phyloP scores from a whole-genome alignment of 2,329 filamentous ascomycete genomes.

The Fusarium falciforme region DNA sequence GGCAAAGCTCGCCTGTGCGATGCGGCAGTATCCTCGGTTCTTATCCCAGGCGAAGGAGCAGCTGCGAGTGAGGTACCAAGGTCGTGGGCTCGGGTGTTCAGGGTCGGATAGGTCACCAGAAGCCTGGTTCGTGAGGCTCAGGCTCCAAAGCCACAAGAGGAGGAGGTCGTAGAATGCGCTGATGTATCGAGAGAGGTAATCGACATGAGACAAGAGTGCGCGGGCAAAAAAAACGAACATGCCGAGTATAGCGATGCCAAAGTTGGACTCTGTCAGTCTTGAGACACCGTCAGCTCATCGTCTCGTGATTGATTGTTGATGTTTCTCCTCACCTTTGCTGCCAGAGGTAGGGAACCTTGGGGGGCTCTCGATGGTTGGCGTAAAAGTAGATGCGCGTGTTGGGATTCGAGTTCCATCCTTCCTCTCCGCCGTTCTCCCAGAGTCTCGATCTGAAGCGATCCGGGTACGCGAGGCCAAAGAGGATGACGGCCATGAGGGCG shows the following conservation, averaged over 20 bases:
- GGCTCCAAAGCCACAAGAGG: constrained; percentile 43
- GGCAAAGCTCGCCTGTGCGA: constrained; percentile 37
- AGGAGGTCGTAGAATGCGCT: constrained; percentile 45
- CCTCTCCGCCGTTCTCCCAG: constrained; percentile 44
- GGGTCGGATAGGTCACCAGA: constrained; percentile 43
- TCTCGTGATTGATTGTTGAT: background rate
- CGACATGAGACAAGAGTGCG: constrained; percentile 33
- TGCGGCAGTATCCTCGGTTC: constrained; percentile 28
- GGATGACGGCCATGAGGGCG: constrained; percentile 4
- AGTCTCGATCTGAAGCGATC: constrained; percentile 38
- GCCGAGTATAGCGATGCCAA: constrained; percentile 47
- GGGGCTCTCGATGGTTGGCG: constrained; percentile 45
- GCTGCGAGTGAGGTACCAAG: constrained; percentile 43
- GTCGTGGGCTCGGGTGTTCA: constrained; percentile 36
- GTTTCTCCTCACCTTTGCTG: constrained; percentile 37
- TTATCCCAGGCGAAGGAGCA: constrained; percentile 34
- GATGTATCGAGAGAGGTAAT: constrained; percentile 39
- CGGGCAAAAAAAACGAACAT: constrained; percentile 43
- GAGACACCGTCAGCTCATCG: background rate
- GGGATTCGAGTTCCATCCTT: constrained; percentile 48
- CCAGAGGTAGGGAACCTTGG: constrained; percentile 45
- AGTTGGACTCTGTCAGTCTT: constrained; percentile 45
- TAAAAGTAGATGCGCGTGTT: constrained; percentile 45
- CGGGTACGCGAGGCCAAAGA: constrained; percentile 42
- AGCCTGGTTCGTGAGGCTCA: constrained; percentile 35